Percentiles rank a stretch among this genome's conserved stretches.
Evolutionary conservation across 768 basidiomycete genomes (phyloP).

Genomic region (Mycena galericulata): DNA sequence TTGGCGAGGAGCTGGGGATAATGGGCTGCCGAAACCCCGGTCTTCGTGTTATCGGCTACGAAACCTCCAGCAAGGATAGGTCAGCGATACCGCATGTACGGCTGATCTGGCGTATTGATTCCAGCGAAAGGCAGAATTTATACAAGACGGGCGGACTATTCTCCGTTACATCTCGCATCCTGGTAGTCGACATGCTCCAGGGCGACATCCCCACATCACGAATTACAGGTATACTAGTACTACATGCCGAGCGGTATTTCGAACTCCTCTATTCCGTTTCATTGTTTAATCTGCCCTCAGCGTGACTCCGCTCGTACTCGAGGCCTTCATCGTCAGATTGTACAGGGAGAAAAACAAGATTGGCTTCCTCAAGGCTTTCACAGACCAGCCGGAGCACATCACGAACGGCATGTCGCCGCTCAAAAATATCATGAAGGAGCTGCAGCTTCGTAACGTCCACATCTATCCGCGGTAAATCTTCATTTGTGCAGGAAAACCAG

Average conservation of each 20-base stretch:
- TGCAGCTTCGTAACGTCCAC: constrained; percentile 89
- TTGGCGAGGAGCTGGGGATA: constrained; percentile 92
- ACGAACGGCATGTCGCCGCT: constrained; percentile 93
- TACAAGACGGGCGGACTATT: constrained; percentile 92
- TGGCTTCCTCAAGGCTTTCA: constrained; percentile 97
- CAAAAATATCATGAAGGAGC: constrained; percentile 91
- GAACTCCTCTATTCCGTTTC: neutral
- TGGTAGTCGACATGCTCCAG: constrained; percentile 95
- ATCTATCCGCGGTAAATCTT: constrained; percentile 94
- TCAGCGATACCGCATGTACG: constrained; percentile 46
- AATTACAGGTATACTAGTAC: constrained; percentile 89
- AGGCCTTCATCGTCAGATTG: constrained; percentile 93
- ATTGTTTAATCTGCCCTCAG: constrained; percentile 51
- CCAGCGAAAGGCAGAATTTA: constrained; percentile 75
- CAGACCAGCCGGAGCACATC: constrained; percentile 96
- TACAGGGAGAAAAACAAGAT: constrained; percentile 90
- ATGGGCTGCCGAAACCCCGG: constrained; percentile 93
- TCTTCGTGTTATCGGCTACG: constrained; percentile 84
- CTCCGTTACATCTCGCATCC: constrained; percentile 92
- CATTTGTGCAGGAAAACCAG: too few species aligned
- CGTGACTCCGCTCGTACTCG: constrained; percentile 84
- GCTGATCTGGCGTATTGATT: neutral
- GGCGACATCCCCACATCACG: constrained; percentile 85
- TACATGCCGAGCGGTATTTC: constrained; percentile 90
- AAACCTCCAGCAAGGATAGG: constrained; percentile 85